Percentiles rank a stretch among this genome's conserved stretches.
Evolutionary conservation across 176 grass and related monocot genomes (phyloP).

Genomic region (Zoysia japonica): DNA sequence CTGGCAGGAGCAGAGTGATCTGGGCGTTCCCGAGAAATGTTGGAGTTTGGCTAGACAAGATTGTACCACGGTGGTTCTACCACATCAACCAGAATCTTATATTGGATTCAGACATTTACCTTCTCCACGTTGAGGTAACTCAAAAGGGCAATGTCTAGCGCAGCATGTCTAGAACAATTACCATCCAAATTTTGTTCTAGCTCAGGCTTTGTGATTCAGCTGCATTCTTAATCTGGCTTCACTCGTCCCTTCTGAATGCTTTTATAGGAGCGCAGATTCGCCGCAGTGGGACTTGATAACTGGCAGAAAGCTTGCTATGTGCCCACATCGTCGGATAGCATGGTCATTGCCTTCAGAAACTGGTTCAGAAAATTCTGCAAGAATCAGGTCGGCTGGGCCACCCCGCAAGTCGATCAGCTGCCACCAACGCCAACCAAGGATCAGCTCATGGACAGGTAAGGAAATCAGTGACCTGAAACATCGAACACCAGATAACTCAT

Average conservation of each 20-base stretch:
- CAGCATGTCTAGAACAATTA: not conserved
- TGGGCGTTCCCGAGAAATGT: conserved; percentile 62
- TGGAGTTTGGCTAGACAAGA: conserved; percentile 54
- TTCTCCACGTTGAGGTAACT: conserved; percentile 78
- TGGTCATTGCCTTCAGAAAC: conserved; percentile 82
- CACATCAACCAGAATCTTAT: conserved; percentile 66
- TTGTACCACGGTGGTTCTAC: conserved; percentile 69
- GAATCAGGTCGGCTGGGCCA: conserved; percentile 61
- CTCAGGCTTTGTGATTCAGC: not conserved
- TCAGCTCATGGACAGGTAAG: conserved; percentile 77
- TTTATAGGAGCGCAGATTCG: conserved; percentile 70
- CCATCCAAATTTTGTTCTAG: not conserved
- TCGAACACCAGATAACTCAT: not conserved
- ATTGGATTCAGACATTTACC: conserved; percentile 85
- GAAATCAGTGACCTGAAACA: not conserved
- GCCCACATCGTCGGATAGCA: conserved; percentile 73
- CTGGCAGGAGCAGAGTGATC: conserved; percentile 68
- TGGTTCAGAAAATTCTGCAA: conserved; percentile 86
- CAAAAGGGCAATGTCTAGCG: not conserved
- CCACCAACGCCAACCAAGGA: conserved; percentile 67
- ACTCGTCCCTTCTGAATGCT: not conserved
- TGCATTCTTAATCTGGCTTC: not conserved
- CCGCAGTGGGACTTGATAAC: conserved; percentile 45
- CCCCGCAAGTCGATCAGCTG: conserved; percentile 34
- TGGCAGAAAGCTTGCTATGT: conserved; percentile 78